Conservation (phyloP, 345 rosid species). For the Eucalyptus marginata region DNA sequence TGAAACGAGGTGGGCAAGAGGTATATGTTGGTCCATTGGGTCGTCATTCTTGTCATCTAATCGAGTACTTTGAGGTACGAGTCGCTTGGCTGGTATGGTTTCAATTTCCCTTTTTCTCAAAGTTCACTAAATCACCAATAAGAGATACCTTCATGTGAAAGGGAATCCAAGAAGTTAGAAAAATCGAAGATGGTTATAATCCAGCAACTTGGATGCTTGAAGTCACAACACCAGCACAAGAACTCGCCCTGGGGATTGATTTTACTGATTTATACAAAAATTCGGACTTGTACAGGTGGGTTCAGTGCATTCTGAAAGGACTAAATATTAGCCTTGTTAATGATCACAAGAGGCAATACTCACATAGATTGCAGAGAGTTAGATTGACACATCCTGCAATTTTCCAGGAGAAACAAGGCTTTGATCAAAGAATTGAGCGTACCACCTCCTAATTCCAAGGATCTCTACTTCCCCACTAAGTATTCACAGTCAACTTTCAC, state of each 20-base stretch:
- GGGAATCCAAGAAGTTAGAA: constrained; percentile 19
- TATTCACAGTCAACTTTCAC: constrained; percentile 13
- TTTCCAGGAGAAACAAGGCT: constrained; percentile 43
- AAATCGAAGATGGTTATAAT: constrained; percentile 30
- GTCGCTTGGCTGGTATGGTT: neutral
- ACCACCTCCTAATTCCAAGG: constrained; percentile 17
- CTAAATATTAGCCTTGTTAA: neutral
- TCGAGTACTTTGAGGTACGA: constrained; percentile 34
- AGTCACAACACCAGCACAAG: constrained; percentile 24
- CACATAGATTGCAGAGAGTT: neutral
- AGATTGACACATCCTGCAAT: neutral
- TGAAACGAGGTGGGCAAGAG: constrained; percentile 42
- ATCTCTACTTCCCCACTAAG: constrained; percentile 12
- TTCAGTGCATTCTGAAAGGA: neutral
- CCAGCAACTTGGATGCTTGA: constrained; percentile 60
- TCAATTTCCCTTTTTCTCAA: neutral
- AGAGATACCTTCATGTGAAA: neutral
- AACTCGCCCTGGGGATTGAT: constrained; percentile 15
- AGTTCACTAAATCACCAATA: neutral
- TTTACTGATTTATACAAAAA: constrained; percentile 19
- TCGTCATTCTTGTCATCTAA: constrained; percentile 17
- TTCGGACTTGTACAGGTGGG: constrained; percentile 25
- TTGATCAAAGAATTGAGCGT: constrained; percentile 10
- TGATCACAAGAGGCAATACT: too few relatives aligned
- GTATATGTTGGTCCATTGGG: constrained; percentile 47